Percentiles rank a stretch among this genome's conserved stretches.
Conservation (phyloP, 2,329 filamentous ascomycete genomes). For the Nakataea oryzae region DNA sequence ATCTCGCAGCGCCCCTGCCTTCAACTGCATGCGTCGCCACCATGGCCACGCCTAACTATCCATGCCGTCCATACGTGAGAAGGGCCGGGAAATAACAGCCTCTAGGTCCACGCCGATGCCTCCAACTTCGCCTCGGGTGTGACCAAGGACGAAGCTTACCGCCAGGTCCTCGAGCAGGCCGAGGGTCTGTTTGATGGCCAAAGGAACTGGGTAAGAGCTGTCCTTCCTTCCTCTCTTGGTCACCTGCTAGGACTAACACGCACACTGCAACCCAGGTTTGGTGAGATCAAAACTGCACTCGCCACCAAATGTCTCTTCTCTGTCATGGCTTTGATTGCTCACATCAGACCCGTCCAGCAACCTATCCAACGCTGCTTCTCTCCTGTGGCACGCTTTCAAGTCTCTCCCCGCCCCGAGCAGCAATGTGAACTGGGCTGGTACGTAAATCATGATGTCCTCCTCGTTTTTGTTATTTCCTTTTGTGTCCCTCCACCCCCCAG, state of each 20-base stretch:
- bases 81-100: neutral
- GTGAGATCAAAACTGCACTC: constrained; percentile 15
- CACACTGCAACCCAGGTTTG: constrained; percentile 22
- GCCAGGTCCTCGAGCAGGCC: constrained; percentile 62
- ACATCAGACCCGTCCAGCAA: constrained; percentile 40
- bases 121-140: constrained; percentile 60
- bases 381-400: constrained; percentile 73
- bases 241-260: neutral
- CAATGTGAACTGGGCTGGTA: constrained; percentile 70
- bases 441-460: too few relatives aligned
- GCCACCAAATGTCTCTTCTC: neutral
- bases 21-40: too few relatives aligned
- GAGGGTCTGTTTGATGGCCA: constrained; percentile 61
- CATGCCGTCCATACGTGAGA: too few relatives aligned
- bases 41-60: too few relatives aligned
- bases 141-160: constrained; percentile 62
- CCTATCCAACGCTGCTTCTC: constrained; percentile 62
- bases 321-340: neutral
- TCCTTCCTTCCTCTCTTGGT: neutral
- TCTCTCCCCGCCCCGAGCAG: constrained; percentile 56
- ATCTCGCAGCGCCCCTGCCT: too few relatives aligned
- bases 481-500: neutral
- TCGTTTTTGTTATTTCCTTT: constrained; percentile 4
- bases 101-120: constrained; percentile 66
- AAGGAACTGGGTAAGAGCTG: constrained; percentile 60